phyloP scores from a whole-genome alignment of 176 grass and related monocot species.

The Aegilops bicornis region DNA sequence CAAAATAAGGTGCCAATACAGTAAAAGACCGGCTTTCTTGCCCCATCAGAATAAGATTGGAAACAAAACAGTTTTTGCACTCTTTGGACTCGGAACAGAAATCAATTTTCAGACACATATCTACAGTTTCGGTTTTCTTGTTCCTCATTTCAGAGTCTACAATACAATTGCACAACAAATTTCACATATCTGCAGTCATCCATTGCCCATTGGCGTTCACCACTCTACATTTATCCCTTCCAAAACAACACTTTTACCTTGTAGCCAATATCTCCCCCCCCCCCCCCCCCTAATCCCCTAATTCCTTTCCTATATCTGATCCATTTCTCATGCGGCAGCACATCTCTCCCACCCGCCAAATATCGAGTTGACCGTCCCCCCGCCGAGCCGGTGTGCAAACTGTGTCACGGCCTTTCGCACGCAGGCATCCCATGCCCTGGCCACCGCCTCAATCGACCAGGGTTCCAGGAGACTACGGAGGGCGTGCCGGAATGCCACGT shows the following conservation, averaged over 20 bases:
- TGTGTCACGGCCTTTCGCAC: slow-evolving; percentile 9
- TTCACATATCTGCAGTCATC: not conserved
- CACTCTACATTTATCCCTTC: not conserved
- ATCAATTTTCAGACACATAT: not conserved
- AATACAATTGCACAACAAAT: not conserved
- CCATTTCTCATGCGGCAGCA: not conserved
- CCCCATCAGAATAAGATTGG: not conserved
- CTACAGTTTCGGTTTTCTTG: not conserved
- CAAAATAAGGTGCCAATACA: not conserved
- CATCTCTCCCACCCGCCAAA: slow-evolving; percentile 14
- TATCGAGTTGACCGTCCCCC: slow-evolving; percentile 31
- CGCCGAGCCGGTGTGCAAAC: not conserved
- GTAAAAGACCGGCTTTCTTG: not conserved
- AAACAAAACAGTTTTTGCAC: not conserved
- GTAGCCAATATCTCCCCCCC: not conserved
- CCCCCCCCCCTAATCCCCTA: not conserved
- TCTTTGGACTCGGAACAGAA: not conserved
- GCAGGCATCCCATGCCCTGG: slow-evolving; percentile 15
- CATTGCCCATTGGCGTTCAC: not conserved
- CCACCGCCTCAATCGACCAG: slow-evolving; percentile 7
- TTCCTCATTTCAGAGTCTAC: not conserved
- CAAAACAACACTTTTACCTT: not conserved
- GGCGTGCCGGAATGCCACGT: not conserved
- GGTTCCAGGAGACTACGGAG: not conserved
- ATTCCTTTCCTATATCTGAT: not conserved